Evolutionary conservation across 352 stramenopile genomes (phyloP), one percentile per base, ranked within the genome.

Genomic region (Halophytophthora batemanensis): DNA sequence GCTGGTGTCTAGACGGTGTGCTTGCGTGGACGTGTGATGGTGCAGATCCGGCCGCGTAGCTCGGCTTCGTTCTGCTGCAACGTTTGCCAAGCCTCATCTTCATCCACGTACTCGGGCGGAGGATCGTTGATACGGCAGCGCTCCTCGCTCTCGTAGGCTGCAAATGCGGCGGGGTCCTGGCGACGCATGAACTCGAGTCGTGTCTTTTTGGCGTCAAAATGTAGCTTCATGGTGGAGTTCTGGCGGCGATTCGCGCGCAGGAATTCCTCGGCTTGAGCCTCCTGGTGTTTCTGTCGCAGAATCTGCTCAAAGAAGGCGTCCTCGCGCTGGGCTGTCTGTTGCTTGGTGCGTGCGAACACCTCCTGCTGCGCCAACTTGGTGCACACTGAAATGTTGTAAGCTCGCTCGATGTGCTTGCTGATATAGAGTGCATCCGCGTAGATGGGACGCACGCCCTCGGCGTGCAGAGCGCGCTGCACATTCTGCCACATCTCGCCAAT

Each of bases 371-470:
- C 65, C 44, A 77, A 45, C 45, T 87, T 87, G 15, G 77, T 88
- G 44, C 74, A 78, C 25, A 87, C 55, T 0, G 71, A 77, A 28
- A 81, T 68, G 34, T 84, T 86, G 61, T 84, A 93, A 17, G 75
- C 79, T 18, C 82, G 69, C 51, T 93, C 76, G 25, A 93, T 80
- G 29, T 90, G 74, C 34, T 66, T 68, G 18, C 72, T 71, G 33
- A 90, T 90, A 48, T 77, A 79, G n/a, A 89, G 60, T 22, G 77
- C 72, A 22, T 93, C 82, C 1, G 82, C 79, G 58, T 89, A 90
- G 40, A 88, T 88, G 1, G 75, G 79, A 2, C 79, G 79, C 5
- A 86, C 51, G 14, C 78, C 66, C 37, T 87, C 77, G 2, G 77
- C 77, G 42, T 89, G 53, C 31, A 90, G 64, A 23, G 70, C 66